Conservation (phyloP, 208 protist species). For the Balamuthia mandrillaris region DNA sequence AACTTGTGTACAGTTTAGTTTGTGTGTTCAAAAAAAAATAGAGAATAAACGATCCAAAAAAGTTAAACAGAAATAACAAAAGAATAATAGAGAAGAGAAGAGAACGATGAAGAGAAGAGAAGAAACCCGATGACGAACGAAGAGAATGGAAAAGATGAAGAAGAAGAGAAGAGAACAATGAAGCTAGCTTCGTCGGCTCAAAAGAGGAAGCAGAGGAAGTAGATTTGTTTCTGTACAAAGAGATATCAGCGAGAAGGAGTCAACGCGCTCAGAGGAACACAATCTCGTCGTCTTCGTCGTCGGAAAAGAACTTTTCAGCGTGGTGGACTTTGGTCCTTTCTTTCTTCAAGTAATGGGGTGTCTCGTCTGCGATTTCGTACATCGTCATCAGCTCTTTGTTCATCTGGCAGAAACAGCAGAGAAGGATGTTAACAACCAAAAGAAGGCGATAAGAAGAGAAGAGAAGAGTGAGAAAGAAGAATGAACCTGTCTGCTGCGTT, state of each 20-base stretch:
- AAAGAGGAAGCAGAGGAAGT: neutral
- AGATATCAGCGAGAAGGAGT: neutral
- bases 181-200: neutral
- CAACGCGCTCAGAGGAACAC: neutral
- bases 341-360: neutral
- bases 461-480: neutral
- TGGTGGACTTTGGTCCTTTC: neutral
- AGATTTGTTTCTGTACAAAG: neutral
- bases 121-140: neutral
- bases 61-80: neutral
- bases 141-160: neutral
- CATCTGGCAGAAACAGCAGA: neutral
- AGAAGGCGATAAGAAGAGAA: neutral
- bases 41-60: no score
- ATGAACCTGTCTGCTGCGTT: neutral
- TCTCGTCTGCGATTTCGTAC: neutral
- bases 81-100: neutral
- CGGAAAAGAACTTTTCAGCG: neutral
- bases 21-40: no score
- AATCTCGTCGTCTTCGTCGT: conserved; percentile 19
- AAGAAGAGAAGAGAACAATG: neutral
- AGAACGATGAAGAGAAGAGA: neutral
- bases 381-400: neutral
- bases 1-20: no score
- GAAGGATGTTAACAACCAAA: no score